Conservation (phyloP, 176 grass and related monocot species). For the Elymus sibiricus region DNA sequence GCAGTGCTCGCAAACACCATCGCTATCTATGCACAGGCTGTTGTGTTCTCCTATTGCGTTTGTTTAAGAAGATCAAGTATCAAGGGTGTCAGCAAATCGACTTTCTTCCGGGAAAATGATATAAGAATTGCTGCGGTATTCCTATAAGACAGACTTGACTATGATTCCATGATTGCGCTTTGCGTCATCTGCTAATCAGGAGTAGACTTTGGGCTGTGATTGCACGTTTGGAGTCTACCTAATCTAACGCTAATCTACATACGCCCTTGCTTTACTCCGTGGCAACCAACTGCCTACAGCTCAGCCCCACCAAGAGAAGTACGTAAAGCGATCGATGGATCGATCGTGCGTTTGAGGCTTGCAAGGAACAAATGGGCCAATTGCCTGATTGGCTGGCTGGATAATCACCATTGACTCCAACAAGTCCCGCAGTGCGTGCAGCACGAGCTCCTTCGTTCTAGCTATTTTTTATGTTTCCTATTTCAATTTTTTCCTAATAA, state of each 20-base stretch:
- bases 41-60: background rate
- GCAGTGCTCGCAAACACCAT: background rate
- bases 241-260: background rate
- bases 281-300: background rate
- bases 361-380: slow-evolving; percentile 20
- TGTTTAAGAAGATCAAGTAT: background rate
- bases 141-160: background rate
- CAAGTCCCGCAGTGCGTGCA: background rate
- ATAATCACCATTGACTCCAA: slow-evolving; percentile 5
- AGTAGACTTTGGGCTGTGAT: background rate
- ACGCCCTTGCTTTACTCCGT: background rate
- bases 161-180: background rate
- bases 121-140: background rate
- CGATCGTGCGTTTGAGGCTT: slow-evolving; percentile 26
- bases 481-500: background rate
- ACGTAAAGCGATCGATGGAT: background rate
- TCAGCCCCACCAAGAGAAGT: background rate
- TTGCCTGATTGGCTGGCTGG: slow-evolving; percentile 6
- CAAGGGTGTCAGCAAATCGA: background rate
- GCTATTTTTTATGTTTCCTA: background rate
- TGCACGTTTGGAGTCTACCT: background rate
- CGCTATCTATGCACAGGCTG: background rate
- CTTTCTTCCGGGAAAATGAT: background rate
- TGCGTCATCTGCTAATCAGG: background rate
- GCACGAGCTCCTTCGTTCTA: background rate